Evolutionary conservation across 305 asterid species (phyloP), one percentile per base, ranked within the genome.

Genomic region (Nicotiana rustica): DNA sequence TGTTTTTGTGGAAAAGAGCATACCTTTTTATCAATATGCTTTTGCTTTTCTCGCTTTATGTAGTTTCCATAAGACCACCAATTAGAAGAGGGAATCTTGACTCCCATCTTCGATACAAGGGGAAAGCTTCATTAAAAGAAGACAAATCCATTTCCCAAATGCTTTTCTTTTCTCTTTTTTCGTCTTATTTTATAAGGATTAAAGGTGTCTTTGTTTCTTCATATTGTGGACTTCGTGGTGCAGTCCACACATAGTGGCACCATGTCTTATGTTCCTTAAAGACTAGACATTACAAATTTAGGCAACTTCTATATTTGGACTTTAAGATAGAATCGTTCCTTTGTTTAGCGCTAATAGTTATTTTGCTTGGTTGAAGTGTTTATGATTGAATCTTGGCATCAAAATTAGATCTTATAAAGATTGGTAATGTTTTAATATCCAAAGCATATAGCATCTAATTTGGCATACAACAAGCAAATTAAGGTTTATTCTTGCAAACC

Each of bases 131-230:
- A 75, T 52, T 52, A 29, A 55, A 76, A 29, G 10, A 19, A 76
- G 55, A 76, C 31, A 76, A 76, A 76, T 76, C 66, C 56, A 55
- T 76, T 17, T 76, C 66, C 49, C 80, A 76, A 76, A 49, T 52
- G 79, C 25, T 52, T 75, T 15, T 75, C 10, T 49, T 29, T 14
- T 73, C 19, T 73, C 21, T 49, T 18, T 13, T 25, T 73, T 49
- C 1, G 13, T 19, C 47, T 55, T 14, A 1, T 55, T 13, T 55
- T 55, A 7, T 12, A 19, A 18, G 56, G 33, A 71, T 13, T 49
- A 47, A 21, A 21, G 13, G 19, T 14, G 44, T 73, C 65, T 29
- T 29, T 52, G 80, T 52, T 55, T 55, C 66, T 29, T 55, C 66
- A 4, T 76, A 55, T 76, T 52, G 64, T 75, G 79, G 60, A 36